These are phyloP conservation scores for Persicaria maculosa DNA, from an alignment of 148 eudicot species.

Conservation along the genomic window DNA sequence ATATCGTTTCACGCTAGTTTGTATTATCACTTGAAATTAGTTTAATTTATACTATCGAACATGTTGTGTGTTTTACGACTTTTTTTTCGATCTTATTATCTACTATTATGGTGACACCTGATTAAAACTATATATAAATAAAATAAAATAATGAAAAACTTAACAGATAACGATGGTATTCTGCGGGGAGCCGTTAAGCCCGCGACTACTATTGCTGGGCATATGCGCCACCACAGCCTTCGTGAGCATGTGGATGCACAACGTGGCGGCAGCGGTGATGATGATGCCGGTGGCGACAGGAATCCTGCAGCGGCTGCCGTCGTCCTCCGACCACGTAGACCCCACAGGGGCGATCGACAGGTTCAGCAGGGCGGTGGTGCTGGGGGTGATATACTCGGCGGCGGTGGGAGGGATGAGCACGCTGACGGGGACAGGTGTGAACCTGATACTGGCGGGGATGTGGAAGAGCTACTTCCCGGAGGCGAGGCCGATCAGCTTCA, in stretches of 20 bases:
- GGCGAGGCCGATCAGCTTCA: constrained; percentile 65
- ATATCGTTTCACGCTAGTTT: too few relatives aligned
- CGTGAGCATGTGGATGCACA: constrained; percentile 99
- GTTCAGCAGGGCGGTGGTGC: constrained; percentile 71
- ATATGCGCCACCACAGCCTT: constrained; percentile 83
- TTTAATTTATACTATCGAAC: too few relatives aligned
- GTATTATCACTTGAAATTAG: too few relatives aligned
- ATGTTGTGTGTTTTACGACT: too few relatives aligned
- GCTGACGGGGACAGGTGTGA: constrained; percentile 93
- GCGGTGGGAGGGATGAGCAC: constrained; percentile 88
- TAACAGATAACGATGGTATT: constrained; percentile 64
- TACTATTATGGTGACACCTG: too few relatives aligned
- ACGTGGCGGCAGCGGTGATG: constrained; percentile 76
- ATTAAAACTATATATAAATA: too few relatives aligned
- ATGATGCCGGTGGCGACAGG: constrained; percentile 99
- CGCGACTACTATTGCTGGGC: constrained; percentile 70
- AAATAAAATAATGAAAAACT: too few relatives aligned
- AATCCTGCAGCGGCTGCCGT: constrained; percentile 64
- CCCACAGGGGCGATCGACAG: constrained; percentile 29
- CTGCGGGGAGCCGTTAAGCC: constrained; percentile 84
- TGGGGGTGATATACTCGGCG: constrained; percentile 77
- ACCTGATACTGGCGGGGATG: constrained; percentile 93
- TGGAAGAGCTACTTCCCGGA: constrained; percentile 91
- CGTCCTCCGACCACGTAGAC: constrained; percentile 11
- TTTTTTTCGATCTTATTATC: too few relatives aligned